phyloP scores from a whole-genome alignment of 495 filamentous ascomycete species.

The Hypoxylon crocopeplum region DNA sequence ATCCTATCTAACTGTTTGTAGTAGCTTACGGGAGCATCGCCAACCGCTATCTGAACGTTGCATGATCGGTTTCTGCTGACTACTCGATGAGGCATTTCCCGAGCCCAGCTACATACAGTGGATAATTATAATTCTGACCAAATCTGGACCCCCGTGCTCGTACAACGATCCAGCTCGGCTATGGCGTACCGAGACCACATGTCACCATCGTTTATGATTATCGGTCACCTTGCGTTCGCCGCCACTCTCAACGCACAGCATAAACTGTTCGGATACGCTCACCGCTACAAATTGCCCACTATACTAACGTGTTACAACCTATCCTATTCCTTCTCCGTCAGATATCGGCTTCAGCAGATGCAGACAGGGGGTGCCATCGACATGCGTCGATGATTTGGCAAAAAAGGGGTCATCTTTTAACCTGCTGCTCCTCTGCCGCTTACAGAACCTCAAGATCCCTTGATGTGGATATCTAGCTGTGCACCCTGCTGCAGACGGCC shows the following conservation, averaged over 20 bases:
- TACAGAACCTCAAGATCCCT: conserved; percentile 16
- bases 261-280: conserved; percentile 27
- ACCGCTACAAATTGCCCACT: conserved; percentile 27
- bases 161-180: conserved; percentile 22
- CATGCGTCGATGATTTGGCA: conserved; percentile 31
- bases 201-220: conserved; percentile 22
- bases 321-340: conserved; percentile 15
- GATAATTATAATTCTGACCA: conserved; percentile 4
- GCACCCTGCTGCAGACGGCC: conserved; percentile 20
- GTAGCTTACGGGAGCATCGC: conserved; percentile 31
- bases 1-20: conserved; percentile 31
- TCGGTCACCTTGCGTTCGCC: conserved; percentile 20
- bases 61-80: conserved; percentile 16
- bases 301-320: conserved; percentile 12
- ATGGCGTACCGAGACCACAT: conserved; percentile 25
- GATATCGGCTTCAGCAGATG: conserved; percentile 20
- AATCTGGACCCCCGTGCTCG: conserved; percentile 12
- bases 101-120: conserved; percentile 13
- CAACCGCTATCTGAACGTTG: conserved; percentile 27
- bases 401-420: conserved; percentile 15
- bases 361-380: conserved; percentile 18
- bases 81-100: conserved; percentile 34
- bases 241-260: conserved; percentile 26
- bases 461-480: conserved; percentile 13
- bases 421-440: conserved; percentile 12